phyloP scores from a whole-genome alignment of 176 grass and related monocot genomes.

The Eragrostis nindensis region DNA sequence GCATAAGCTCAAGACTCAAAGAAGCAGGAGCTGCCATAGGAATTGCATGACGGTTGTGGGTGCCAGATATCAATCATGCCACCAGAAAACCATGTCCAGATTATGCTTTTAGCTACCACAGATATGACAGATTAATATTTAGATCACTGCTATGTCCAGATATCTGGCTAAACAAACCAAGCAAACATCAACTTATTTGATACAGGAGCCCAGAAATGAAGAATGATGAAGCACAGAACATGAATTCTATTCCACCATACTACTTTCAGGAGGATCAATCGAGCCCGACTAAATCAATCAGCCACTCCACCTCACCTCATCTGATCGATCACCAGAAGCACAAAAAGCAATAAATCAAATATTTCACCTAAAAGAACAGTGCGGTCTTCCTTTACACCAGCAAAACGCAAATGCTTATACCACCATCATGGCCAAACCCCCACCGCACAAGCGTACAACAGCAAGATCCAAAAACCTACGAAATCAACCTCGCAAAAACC shows the following conservation, averaged over 20 bases:
- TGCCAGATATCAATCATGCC: no score
- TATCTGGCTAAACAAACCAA: neutral
- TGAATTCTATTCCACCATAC: neutral
- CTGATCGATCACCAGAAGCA: no score
- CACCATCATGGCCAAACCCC: neutral
- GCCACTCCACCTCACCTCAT: neutral
- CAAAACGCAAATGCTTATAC: neutral
- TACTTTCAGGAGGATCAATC: neutral
- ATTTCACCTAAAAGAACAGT: neutral
- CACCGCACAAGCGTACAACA: neutral
- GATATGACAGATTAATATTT: no score
- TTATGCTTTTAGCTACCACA: no score
- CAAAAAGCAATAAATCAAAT: neutral
- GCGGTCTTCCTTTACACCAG: neutral
- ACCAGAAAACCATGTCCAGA: neutral
- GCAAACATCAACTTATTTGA: neutral
- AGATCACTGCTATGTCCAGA: no score
- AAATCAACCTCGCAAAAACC: neutral
- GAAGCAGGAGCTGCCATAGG: neutral
- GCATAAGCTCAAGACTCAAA: neutral
- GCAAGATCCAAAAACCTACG: slow-evolving; percentile 1
- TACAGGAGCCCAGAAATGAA: neutral
- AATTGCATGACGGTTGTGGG: neutral
- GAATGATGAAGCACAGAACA: neutral
- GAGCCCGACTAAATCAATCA: neutral